Conservation (phyloP, 2,329 filamentous ascomycete genomes). For the Epichloe amarillans region DNA sequence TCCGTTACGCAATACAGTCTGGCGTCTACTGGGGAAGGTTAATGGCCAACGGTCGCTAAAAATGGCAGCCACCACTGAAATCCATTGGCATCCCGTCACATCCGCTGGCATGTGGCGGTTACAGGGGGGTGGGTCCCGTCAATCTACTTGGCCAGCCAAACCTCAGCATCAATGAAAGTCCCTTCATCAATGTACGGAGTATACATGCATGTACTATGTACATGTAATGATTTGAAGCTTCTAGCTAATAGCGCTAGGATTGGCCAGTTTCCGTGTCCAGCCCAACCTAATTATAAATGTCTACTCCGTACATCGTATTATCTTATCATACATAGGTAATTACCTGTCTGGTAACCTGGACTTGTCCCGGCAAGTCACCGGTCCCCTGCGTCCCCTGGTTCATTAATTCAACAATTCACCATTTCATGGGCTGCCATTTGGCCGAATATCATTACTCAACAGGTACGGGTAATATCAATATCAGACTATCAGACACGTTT, state of each 20-base stretch:
- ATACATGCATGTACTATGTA: too few relatives aligned
- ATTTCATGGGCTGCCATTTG: background rate
- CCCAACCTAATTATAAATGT: too few relatives aligned
- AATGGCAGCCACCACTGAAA: constrained; percentile 1
- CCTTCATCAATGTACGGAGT: background rate
- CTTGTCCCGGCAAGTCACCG: too few relatives aligned
- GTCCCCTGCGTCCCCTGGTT: background rate
- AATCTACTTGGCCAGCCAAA: background rate
- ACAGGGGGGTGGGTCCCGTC: background rate
- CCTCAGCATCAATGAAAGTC: background rate
- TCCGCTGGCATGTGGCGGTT: background rate
- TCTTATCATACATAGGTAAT: too few relatives aligned
- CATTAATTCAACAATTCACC: background rate
- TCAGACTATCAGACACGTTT: background rate
- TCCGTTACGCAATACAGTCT: too few relatives aligned
- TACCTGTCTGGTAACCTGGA: too few relatives aligned
- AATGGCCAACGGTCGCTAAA: constrained; percentile 5
- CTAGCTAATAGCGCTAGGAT: too few relatives aligned
- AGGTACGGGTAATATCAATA: background rate
- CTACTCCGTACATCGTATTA: too few relatives aligned
- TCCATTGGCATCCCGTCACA: background rate
- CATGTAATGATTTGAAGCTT: too few relatives aligned
- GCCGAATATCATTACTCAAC: background rate
- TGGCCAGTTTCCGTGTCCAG: too few relatives aligned
- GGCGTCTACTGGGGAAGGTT: background rate